A percentile compares a stretch with the other conserved stretches of the same genome.
Evolutionary conservation across 148 eudicot genomes (phyloP).

Genomic region (Beta vulgaris): DNA sequence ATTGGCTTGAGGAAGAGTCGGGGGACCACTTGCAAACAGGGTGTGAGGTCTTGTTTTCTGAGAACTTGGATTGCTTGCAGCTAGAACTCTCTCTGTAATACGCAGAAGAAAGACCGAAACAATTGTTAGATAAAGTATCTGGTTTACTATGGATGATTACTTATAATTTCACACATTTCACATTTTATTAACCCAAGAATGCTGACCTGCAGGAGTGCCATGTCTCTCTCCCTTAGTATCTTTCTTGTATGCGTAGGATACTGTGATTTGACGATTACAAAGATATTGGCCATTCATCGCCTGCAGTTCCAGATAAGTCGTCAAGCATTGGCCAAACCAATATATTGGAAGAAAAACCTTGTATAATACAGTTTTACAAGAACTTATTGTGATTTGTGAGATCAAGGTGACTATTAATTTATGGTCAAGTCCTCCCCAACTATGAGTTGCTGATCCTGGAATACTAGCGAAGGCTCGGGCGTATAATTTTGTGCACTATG

Average conservation of each 20-base stretch:
- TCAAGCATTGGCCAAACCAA: conserved; percentile 4
- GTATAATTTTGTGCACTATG: too few relatives aligned
- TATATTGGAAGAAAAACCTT: neutral
- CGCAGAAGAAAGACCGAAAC: neutral
- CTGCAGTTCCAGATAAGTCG: conserved; percentile 41
- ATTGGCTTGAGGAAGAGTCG: conserved; percentile 57
- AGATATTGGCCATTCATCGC: conserved; percentile 98
- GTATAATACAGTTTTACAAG: too few relatives aligned
- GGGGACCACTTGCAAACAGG: conserved; percentile 91
- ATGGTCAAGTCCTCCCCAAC: too few relatives aligned
- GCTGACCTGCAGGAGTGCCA: conserved; percentile 93
- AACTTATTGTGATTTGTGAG: too few relatives aligned
- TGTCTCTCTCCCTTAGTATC: conserved; percentile 97
- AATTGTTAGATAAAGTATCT: neutral
- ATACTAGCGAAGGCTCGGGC: too few relatives aligned
- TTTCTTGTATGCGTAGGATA: conserved; percentile 96
- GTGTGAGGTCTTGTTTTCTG: conserved; percentile 90
- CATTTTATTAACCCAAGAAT: neutral
- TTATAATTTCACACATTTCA: too few relatives aligned
- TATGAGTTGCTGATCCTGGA: too few relatives aligned
- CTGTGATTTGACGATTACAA: conserved; percentile 95
- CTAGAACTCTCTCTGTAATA: conserved; percentile 75
- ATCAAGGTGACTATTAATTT: too few relatives aligned
- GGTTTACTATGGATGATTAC: neutral
- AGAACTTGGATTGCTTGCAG: conserved; percentile 70